Evolutionary conservation across 352 stramenopile genomes (phyloP).

Genomic region (Globisporangium uncinulatum): DNA sequence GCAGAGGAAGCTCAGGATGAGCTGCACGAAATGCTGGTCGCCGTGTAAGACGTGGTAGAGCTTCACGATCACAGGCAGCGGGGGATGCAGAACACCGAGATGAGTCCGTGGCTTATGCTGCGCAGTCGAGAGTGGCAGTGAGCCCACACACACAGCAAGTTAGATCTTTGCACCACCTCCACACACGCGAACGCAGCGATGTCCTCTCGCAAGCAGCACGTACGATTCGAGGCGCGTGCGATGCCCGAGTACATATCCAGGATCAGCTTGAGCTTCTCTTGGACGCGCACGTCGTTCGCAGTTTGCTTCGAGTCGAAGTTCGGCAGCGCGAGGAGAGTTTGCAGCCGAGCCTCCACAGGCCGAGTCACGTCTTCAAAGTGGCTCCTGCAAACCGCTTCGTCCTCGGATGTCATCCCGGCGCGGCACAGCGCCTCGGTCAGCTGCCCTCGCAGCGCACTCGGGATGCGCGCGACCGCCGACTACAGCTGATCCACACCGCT

Average conservation of each 20-base stretch:
- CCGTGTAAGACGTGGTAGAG: conserved; percentile 73
- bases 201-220: conserved; percentile 5
- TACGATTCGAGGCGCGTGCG: conserved; percentile 64
- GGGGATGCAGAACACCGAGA: conserved; percentile 66
- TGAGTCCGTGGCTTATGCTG: conserved; percentile 49
- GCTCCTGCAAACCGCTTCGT: conserved; percentile 28
- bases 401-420: conserved; percentile 51
- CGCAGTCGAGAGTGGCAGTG: no score
- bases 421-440: conserved; percentile 71
- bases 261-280: conserved; percentile 74
- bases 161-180: no score
- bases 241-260: conserved; percentile 77
- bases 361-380: conserved; percentile 59
- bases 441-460: conserved; percentile 46
- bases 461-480: conserved; percentile 48
- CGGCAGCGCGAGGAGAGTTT: conserved; percentile 47
- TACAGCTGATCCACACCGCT: conserved; percentile 28
- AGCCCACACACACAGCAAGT: no score
- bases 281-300: conserved; percentile 53
- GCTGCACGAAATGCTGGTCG: conserved; percentile 64
- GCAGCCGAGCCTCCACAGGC: conserved; percentile 42
- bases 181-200: no score
- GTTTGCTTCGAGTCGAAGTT: conserved; percentile 58
- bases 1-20: conserved; percentile 76
- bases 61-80: conserved; percentile 66